Evolutionary conservation across 345 rosid genomes (phyloP).

Genomic region (Rhodamnia rubescens): DNA sequence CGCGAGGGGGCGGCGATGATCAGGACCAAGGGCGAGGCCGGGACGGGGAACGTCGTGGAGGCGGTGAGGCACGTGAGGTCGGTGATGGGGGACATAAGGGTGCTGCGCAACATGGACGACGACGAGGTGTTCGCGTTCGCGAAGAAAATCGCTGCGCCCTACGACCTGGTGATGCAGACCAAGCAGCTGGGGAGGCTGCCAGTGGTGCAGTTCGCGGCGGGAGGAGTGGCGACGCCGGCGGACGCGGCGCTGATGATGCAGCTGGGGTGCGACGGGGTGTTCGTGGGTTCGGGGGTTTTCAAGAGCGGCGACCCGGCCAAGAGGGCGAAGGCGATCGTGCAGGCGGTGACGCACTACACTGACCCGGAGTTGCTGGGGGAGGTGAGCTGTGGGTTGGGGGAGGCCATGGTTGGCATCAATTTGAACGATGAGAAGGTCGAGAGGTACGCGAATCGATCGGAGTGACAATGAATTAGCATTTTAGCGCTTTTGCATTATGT

Average conservation of each 20-base stretch:
- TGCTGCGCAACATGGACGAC: conserved; percentile 26
- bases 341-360: conserved; percentile 26
- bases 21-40: conserved; percentile 31
- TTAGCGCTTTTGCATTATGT: not conserved
- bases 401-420: conserved; percentile 29
- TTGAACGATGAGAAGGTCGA: conserved; percentile 19
- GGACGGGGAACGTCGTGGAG: conserved; percentile 26
- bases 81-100: conserved; percentile 24
- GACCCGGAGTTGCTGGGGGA: conserved; percentile 25
- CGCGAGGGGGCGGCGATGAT: conserved; percentile 36
- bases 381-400: conserved; percentile 27
- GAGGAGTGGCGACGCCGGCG: conserved; percentile 30
- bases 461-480: not conserved
- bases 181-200: conserved; percentile 36
- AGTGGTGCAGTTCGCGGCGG: conserved; percentile 29
- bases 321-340: conserved; percentile 25
- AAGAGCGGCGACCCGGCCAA: conserved; percentile 27
- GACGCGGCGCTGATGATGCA: conserved; percentile 37
- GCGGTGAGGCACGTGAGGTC: conserved; percentile 31
- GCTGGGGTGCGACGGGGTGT: conserved; percentile 23
- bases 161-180: conserved; percentile 33
- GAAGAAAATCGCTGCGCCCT: conserved; percentile 23
- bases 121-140: conserved; percentile 28
- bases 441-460: conserved; percentile 26
- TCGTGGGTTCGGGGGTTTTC: conserved; percentile 28